Base-by-base conservation (phyloP, 495 filamentous ascomycete genomes). In the Podospora didyma region DNA sequence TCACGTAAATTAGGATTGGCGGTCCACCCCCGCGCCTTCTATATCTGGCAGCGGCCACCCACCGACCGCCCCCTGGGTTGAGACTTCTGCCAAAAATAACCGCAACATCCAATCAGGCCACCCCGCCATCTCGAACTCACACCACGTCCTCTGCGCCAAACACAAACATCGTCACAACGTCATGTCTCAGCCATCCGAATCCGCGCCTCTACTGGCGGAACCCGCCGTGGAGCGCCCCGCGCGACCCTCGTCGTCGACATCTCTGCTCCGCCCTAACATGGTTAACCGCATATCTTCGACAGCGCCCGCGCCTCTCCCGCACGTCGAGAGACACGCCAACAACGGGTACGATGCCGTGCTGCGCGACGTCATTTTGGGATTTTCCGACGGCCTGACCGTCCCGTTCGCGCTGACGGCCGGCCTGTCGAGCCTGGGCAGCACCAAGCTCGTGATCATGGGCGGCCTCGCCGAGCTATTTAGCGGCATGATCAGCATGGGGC, bases 381-480 rank as follows among this genome's bases (percentile, higher is more conserved):
- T 84, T 37, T 73, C 77, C 0, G 79, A 84, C 50, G 80, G 80
- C 7, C 63, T 82, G 26, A 83, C 80, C 0, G 80, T 83, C 1
- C 80, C 80, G 10, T 83, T 83, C 57, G 80, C 80, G 0, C 62
- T 83, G 5, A 82, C 79, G 1, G 80, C 80, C 1, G 80, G 80
- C 3, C 54, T 83, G 10, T 76, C 75, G 10, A 80, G 62, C 51
- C 55, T 83, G 21, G 81, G 81, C 42, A 72, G 70, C 45, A 74
- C 82, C 0, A 74, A 74, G 46, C 68, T 87, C 28, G 84, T 87
- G 42, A 75, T 87, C 45, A 74, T 82, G 55, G 84, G 79, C 19
- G 84, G 84, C 1, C 67, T 86, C 0, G 84, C 84, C 3, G 84
- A 87, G 68, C 69, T 87, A n/a, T 80, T 85, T 61, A 74, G 75